Evolutionary conservation across 495 filamentous ascomycete species (phyloP).

Genomic region (Aspergillus taichungensis): DNA sequence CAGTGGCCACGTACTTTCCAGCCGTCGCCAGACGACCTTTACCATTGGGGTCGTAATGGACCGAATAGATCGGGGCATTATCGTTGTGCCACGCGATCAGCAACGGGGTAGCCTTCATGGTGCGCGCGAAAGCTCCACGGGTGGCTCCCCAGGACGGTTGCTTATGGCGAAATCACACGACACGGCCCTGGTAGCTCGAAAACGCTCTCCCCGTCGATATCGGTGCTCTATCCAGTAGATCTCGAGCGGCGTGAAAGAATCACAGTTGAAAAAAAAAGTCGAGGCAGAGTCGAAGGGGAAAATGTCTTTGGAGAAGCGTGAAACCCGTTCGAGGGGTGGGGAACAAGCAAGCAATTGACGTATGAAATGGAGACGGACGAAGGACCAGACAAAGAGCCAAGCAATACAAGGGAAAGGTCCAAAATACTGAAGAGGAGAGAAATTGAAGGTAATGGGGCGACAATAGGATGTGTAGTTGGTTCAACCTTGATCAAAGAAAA

Average conservation of each 20-base stretch:
- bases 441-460: too few species aligned
- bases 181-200: neutral
- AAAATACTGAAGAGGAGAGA: too few species aligned
- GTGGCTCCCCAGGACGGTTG: constrained; percentile 5
- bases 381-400: too few species aligned
- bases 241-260: too few species aligned
- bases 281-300: neutral
- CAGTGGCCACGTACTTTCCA: constrained; percentile 46
- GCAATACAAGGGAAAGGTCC: too few species aligned
- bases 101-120: constrained; percentile 84
- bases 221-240: neutral
- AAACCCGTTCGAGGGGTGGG: neutral
- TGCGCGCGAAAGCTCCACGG: constrained; percentile 30
- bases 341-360: neutral
- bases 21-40: constrained; percentile 89
- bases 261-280: neutral
- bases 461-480: too few species aligned
- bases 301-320: neutral
- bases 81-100: constrained; percentile 96
- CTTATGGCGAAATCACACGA: constrained; percentile 1
- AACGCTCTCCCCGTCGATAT: neutral
- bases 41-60: constrained; percentile 89
- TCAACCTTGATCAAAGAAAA: too few species aligned
- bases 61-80: constrained; percentile 88
- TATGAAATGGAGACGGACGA: too few species aligned